Evolutionary conservation across 352 stramenopile genomes (phyloP).

Genomic region (Phytophthora niederhauseri): DNA sequence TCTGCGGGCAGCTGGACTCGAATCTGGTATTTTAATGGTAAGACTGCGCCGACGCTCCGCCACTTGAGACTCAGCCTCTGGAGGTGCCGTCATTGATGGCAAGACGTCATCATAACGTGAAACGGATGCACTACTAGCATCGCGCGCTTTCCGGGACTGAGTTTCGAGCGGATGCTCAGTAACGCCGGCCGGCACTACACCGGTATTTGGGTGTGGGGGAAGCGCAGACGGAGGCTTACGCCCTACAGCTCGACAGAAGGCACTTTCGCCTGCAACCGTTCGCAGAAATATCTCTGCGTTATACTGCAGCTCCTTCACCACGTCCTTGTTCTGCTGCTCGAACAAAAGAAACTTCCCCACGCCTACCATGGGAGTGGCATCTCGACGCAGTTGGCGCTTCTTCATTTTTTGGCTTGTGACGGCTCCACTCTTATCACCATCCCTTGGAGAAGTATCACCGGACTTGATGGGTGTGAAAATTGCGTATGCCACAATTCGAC

Average conservation of each 20-base stretch:
- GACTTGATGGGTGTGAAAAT: conserved; percentile 64
- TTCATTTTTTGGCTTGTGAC: conserved; percentile 68
- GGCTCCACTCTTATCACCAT: conserved; percentile 25
- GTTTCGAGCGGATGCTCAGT: conserved; percentile 16
- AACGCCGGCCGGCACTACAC: conserved; percentile 3
- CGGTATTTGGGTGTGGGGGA: conserved; percentile 38
- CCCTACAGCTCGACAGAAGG: conserved; percentile 79
- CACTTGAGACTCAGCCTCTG: conserved; percentile 19
- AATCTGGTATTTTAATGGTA: conserved; percentile 39
- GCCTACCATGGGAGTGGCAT: conserved; percentile 69
- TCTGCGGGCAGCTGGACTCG: conserved; percentile 10
- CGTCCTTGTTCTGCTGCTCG: conserved; percentile 91
- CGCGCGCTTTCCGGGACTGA: conserved; percentile 18
- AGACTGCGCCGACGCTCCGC: conserved; percentile 30
- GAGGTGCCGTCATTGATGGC: conserved; percentile 20
- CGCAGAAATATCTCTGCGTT: conserved; percentile 84
- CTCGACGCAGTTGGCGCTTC: conserved; percentile 73
- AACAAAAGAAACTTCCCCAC: conserved; percentile 88
- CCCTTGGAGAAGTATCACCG: conserved; percentile 29
- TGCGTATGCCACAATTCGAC: conserved; percentile 78
- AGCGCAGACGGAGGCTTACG: conserved; percentile 63
- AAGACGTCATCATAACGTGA: conserved; percentile 38
- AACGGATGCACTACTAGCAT: conserved; percentile 8
- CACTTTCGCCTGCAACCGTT: conserved; percentile 67
- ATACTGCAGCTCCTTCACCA: conserved; percentile 92